A percentile compares a stretch with the other conserved stretches of the same genome.
Conservation (phyloP, 192 early-diverging fungal genomes). For the Linnemannia zychae region DNA sequence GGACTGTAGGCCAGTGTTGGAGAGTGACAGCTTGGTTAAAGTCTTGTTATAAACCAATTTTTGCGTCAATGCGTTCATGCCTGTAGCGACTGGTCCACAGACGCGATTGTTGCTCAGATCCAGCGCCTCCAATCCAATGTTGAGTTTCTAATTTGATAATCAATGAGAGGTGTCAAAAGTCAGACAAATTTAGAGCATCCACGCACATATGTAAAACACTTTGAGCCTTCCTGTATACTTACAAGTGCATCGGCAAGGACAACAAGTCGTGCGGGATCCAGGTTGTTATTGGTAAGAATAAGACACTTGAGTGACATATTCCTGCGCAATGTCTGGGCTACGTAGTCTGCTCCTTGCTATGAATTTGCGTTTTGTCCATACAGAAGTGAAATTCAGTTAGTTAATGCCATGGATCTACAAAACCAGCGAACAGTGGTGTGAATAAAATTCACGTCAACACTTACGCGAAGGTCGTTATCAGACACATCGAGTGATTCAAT, state of each 20-base stretch:
- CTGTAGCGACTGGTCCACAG: constrained; percentile 44
- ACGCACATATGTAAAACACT: too few species aligned
- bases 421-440: not conserved
- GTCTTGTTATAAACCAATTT: constrained; percentile 72
- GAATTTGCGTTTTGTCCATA: not conserved
- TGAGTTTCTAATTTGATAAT: constrained; percentile 58
- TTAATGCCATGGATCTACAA: too few species aligned
- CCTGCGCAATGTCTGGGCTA: constrained; percentile 67
- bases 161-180: not conserved
- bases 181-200: too few species aligned
- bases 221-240: constrained; percentile 13
- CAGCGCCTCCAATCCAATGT: constrained; percentile 59
- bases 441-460: not conserved
- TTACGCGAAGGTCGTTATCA: constrained; percentile 62
- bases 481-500: constrained; percentile 57
- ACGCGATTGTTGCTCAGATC: constrained; percentile 58
- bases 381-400: not conserved
- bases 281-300: constrained; percentile 60
- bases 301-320: constrained; percentile 64
- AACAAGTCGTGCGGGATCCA: constrained; percentile 62
- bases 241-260: constrained; percentile 67
- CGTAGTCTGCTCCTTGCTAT: constrained; percentile 66
- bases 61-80: constrained; percentile 54
- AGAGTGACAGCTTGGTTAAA: constrained; percentile 72
- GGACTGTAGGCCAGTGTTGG: constrained; percentile 72